phyloP scores from a whole-genome alignment of 2,329 filamentous ascomycete genomes.

The Aspergillus arachidicola region DNA sequence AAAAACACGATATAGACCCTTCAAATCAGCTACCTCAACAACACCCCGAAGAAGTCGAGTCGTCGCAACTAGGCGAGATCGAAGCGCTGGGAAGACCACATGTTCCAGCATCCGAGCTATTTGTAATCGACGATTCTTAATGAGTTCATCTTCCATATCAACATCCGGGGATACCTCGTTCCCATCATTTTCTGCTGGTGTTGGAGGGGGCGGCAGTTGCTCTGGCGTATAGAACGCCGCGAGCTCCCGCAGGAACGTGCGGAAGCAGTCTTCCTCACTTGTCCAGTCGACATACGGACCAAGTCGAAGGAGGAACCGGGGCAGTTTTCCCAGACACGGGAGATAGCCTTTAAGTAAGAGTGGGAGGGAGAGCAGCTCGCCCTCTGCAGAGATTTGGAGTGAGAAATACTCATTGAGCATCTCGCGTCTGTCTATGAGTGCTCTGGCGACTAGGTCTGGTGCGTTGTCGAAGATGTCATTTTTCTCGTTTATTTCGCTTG shows the following conservation, averaged over 20 bases:
- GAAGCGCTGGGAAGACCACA: slow-evolving; percentile 86
- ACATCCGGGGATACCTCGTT: slow-evolving; percentile 11
- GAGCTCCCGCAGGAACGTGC: slow-evolving; percentile 80
- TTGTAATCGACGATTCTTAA: slow-evolving; percentile 61
- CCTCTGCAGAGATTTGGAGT: slow-evolving; percentile 75
- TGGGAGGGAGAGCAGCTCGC: slow-evolving; percentile 77
- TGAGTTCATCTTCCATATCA: slow-evolving; percentile 51
- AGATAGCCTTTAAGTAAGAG: slow-evolving; percentile 86
- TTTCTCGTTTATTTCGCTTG: slow-evolving; percentile 36
- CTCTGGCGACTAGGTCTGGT: slow-evolving; percentile 64
- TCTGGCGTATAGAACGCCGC: slow-evolving; percentile 92
- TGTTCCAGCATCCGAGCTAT: slow-evolving; percentile 79
- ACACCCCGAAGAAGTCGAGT: slow-evolving; percentile 74
- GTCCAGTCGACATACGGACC: slow-evolving; percentile 88
- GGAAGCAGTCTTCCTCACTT: slow-evolving; percentile 82
- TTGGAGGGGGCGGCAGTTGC: slow-evolving; percentile 62
- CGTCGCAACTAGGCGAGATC: slow-evolving; percentile 79
- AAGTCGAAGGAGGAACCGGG: slow-evolving; percentile 81
- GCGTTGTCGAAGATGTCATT: slow-evolving; percentile 67
- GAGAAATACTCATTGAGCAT: slow-evolving; percentile 95
- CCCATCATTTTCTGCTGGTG: slow-evolving; percentile 3
- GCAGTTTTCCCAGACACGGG: slow-evolving; percentile 82
- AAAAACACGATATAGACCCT: slow-evolving; percentile 91
- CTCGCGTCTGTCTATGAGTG: slow-evolving; percentile 74
- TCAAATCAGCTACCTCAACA: slow-evolving; percentile 86